Base-by-base conservation (phyloP, 1,139 yeast species). In the Lipomyces yarrowii region DNA sequence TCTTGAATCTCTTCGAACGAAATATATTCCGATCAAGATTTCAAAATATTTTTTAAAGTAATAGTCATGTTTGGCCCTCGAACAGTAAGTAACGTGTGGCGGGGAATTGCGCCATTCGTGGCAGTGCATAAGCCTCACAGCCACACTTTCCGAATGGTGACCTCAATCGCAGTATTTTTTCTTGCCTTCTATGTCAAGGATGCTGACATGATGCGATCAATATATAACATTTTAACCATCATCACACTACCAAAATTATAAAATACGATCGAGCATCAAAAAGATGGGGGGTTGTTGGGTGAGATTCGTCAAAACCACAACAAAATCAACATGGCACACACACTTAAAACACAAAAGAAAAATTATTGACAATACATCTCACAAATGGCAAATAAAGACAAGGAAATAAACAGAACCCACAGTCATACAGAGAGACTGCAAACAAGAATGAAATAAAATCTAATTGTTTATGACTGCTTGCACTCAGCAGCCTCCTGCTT, bases 401-500 rank as follows among this genome's bases (percentile, higher is more conserved):
- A 42, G 3, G 18, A n/a, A 42, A 42, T 3, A 18, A 42, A 42
- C 48, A 42, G 23, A 7, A 42, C 48, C 30, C 48, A 21, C 48
- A 42, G 3, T 42, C n/a, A n/a, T 42, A 42, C n/a, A 42, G 18
- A 37, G 42, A 42, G 48, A 42, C 48, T 42, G 23, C n/a, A 42
- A 42, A 42, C 15, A 10, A 21, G n/a, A 42, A n/a, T 42, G 11
- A 42, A 21, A 21, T n/a, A n/a, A 42, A 42, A 18, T 42, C 48
- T 42, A 56, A 21, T 13, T 6, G 23, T 18, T 70, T 71, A 82
- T 61, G 81, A 77, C 79, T 92, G 97, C 77, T 91, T 89, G 81
- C 98, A 92, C 79, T 92, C 97, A 53, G 93, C 91, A 48, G 96
- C 91, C 75, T 89, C 88, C 74, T 89, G 82, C 75, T 84, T 77